Evolutionary conservation across 2,329 filamentous ascomycete species (phyloP), one percentile per base, ranked within the genome.

Genomic region (Fonsecaea erecta): DNA sequence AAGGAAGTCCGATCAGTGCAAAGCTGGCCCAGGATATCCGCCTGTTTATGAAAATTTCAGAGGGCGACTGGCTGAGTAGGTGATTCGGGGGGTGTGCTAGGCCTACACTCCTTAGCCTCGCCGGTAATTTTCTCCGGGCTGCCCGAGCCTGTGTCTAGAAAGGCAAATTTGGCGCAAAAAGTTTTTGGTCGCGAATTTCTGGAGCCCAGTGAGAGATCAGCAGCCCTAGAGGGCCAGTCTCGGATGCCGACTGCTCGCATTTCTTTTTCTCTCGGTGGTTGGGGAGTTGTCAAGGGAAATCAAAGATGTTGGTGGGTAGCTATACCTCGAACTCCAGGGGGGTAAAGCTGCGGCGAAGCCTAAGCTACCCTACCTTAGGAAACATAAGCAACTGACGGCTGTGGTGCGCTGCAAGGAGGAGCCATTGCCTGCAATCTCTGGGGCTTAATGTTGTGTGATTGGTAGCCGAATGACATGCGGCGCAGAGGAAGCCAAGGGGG

Each of bases 81-180:
- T 21, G 43, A 48, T 48, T 48, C 21, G 43, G 43, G 43, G 43
- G 18, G n/a, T 2, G 16, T 5, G 4, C 43, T 48, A 24, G 7
- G 43, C 43, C 6, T 48, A 24, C 18, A 48, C 14, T 24, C 55
- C 26, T 9, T 12, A 7, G 35, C 24, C 24, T 58, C 35, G 35
- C 55, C 55, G 55, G 55, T 48, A 48, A 48, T 48, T 48, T 58
- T 24, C n/a, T 48, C 55, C 55, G 55, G 55, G 35, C 55, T 57
- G 12, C 21, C 37, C 32, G 26, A 14, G 7, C 24, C 37, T 14
- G 14, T 24, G 9, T 24, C 43, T 37, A 16, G 1, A n/a, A 32
- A 58, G 26, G 24, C 24, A 48, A 34, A 43, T 14, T 40, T 46
- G 26, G 18, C 21, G 43, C 18, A 12, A 30, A 30, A 30, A 48